Conservation (phyloP, 1,139 yeast species). For the Chernovozyma aurita region DNA sequence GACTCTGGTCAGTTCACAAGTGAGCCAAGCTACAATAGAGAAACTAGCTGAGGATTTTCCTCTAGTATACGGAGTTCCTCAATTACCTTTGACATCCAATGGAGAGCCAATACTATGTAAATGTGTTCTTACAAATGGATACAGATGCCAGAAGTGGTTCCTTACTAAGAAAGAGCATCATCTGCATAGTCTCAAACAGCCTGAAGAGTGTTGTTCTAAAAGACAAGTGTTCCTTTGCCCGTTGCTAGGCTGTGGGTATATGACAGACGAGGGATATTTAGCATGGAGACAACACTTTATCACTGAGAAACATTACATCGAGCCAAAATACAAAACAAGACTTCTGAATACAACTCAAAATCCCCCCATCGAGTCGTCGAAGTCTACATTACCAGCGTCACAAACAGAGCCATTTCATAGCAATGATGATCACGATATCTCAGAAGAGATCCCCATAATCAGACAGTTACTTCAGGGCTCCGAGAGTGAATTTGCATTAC, state of each 20-base stretch:
- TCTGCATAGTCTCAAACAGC: conserved; percentile 18
- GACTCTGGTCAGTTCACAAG: not conserved
- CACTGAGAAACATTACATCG: conserved; percentile 15
- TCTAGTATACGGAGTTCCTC: conserved; percentile 20
- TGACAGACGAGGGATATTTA: conserved; percentile 34
- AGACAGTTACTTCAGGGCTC: conserved; percentile 1
- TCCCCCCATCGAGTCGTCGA: too few species aligned
- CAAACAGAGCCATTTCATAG: not conserved
- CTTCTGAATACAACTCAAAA: not conserved
- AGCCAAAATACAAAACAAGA: conserved; percentile 7
- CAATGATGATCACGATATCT: not conserved
- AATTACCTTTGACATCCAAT: conserved; percentile 19
- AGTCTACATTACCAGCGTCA: not conserved
- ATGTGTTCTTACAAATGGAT: conserved; percentile 5
- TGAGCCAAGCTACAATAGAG: conserved; percentile 10
- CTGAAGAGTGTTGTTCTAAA: conserved; percentile 21
- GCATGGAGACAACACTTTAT: conserved; percentile 32
- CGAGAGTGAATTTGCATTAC: conserved; percentile 3
- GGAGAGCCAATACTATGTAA: conserved; percentile 17
- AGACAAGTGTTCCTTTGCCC: conserved; percentile 37
- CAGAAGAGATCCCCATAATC: not conserved
- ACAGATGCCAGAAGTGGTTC: conserved; percentile 18
- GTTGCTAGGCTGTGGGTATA: conserved; percentile 37
- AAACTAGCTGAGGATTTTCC: conserved; percentile 25
- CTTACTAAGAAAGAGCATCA: conserved; percentile 14